These are phyloP conservation scores for Lachnellula subtilissima DNA, from an alignment of 2,329 filamentous ascomycete species.

Conservation along the genomic window DNA sequence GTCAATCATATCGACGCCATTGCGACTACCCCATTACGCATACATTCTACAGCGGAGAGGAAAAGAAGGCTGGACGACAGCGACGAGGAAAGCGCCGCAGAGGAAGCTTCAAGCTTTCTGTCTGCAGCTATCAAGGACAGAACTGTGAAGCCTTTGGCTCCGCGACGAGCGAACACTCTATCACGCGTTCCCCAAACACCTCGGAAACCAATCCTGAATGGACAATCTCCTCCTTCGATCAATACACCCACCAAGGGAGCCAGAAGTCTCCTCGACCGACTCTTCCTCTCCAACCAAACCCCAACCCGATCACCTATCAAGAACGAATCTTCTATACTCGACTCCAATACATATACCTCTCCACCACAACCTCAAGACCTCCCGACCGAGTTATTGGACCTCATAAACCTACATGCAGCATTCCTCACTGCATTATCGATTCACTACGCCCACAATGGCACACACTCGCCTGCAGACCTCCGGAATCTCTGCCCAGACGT, in stretches of 20 bases:
- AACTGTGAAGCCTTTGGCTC: slow-evolving; percentile 13
- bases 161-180: slow-evolving; percentile 5
- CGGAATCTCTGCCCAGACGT: slow-evolving; percentile 56
- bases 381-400: slow-evolving; percentile 50
- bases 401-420: slow-evolving; percentile 59
- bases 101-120: slow-evolving; percentile 7
- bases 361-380: slow-evolving; percentile 27
- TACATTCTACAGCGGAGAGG: slow-evolving; percentile 28
- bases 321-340: slow-evolving; percentile 12
- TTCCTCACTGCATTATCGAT: slow-evolving; percentile 65
- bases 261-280: slow-evolving; percentile 26
- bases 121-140: slow-evolving; percentile 5
- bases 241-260: slow-evolving; percentile 32
- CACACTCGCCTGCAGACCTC: slow-evolving; percentile 58
- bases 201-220: slow-evolving; percentile 15
- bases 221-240: slow-evolving; percentile 10
- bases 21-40: slow-evolving; percentile 31
- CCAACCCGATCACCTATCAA: slow-evolving; percentile 18
- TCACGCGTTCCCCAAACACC: slow-evolving; percentile 24
- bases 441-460: slow-evolving; percentile 65
- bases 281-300: slow-evolving; percentile 25
- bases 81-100: slow-evolving; percentile 16
- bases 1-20: slow-evolving; percentile 22
- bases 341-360: slow-evolving; percentile 10
- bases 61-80: slow-evolving; percentile 27